A percentile compares a stretch with the other conserved stretches of the same genome.
These are phyloP conservation scores for Pseudocercospora cruenta DNA, from an alignment of 2,329 filamentous ascomycete species.

Conservation along the genomic window DNA sequence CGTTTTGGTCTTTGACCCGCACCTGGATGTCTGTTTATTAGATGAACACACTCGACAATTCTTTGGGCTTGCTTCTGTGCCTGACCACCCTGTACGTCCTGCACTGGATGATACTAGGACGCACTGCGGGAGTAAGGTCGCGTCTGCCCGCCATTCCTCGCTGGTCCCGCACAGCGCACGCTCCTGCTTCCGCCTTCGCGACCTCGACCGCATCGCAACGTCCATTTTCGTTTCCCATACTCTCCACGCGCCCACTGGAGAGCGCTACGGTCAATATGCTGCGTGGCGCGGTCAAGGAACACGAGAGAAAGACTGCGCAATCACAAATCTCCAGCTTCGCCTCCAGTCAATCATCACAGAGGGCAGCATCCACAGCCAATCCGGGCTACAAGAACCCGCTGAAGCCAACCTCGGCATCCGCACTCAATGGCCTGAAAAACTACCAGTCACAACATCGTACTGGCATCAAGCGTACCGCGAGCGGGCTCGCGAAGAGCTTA, in stretches of 20 bases:
- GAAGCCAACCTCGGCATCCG: conserved; percentile 36
- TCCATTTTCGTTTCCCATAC: conserved; percentile 7
- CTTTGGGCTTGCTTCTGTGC: conserved; percentile 18
- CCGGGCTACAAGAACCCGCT: conserved; percentile 40
- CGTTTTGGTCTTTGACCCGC: background rate
- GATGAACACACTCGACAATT: conserved; percentile 7
- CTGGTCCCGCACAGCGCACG: conserved; percentile 19
- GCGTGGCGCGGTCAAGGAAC: conserved; percentile 45
- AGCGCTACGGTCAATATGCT: conserved; percentile 42
- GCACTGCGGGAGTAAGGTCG: conserved; percentile 31
- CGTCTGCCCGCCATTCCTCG: conserved; percentile 31
- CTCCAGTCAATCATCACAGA: conserved; percentile 60
- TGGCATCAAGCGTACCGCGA: conserved; percentile 49
- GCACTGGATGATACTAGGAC: conserved; percentile 37
- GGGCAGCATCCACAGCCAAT: conserved; percentile 34
- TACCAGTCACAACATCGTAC: conserved; percentile 24
- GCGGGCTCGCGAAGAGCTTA: conserved; percentile 51
- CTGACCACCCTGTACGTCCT: conserved; percentile 24
- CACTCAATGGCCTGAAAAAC: conserved; percentile 31
- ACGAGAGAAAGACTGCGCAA: conserved; percentile 41
- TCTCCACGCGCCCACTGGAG: conserved; percentile 14
- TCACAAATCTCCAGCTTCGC: conserved; percentile 45
- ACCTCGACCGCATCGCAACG: conserved; percentile 12
- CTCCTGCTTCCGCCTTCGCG: conserved; percentile 20
- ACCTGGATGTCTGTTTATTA: background rate